Evolutionary conservation across 1,284 basidiomycete species (phyloP), one percentile per base, ranked within the genome.

Genomic region (Chondrostereum purpureum): DNA sequence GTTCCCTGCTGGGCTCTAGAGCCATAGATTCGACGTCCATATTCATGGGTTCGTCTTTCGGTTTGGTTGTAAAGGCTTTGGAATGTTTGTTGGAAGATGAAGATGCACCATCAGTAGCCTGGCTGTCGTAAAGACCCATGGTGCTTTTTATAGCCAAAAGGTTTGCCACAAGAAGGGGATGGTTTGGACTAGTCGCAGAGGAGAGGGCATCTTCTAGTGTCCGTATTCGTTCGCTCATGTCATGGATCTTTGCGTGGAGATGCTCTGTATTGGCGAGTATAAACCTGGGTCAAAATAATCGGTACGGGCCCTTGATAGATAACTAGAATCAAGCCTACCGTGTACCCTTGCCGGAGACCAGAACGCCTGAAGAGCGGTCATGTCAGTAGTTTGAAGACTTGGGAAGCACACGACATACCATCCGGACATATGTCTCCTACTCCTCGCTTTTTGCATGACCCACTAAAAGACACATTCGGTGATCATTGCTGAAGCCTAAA

Each of bases 311-410:
- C n/a, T n/a, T n/a, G n/a, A n/a, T n/a, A n/a, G n/a, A n/a, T n/a
- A n/a, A n/a, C n/a, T n/a, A n/a, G n/a, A n/a, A n/a, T n/a, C n/a
- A n/a, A n/a, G 48, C 56, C 20, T 53, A 74, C 68, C 83, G 75
- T 51, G 83, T 86, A 42, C 83, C 83, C 60, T 83, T 85, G 39
- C 83, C 83, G 38, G 83, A 85, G 1, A 84, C 84, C 47, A 86
- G 69, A 31, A 83, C 81, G 43, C 81, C 83, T 85, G 56, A 2
- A 39, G 42, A 44, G 13, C n/a, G n/a, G n/a, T n/a, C n/a, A n/a
- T n/a, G n/a, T n/a, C n/a, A n/a, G n/a, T n/a, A n/a, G n/a, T 43
- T 44, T 36, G 34, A 40, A 24, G 38, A 20, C 17, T 39, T 50
- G 21, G 22, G 45, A 48, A 23, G 21, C 20, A 18, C n/a, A 18